Evolutionary conservation across 1,284 basidiomycete species (phyloP).

Genomic region (Volvariella volvacea): DNA sequence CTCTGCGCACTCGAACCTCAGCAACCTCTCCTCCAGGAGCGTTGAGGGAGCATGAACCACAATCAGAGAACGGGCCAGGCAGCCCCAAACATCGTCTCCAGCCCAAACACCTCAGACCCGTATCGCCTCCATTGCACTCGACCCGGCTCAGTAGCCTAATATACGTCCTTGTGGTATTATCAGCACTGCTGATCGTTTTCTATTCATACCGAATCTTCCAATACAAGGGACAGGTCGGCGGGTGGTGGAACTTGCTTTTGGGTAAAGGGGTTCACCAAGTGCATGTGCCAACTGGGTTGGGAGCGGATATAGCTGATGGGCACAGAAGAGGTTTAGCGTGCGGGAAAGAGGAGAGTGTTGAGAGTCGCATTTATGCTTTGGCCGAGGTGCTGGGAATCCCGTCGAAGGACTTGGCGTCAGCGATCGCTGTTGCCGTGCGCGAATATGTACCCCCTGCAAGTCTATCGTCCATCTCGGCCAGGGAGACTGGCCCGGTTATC

Average conservation of each 20-base stretch:
- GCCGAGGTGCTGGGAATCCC: conserved; percentile 57
- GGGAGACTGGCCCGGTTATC: conserved; percentile 36
- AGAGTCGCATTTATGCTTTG: conserved; percentile 49
- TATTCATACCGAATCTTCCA: conserved; percentile 44
- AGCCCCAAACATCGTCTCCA: too few relatives aligned
- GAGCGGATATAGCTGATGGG: conserved; percentile 3
- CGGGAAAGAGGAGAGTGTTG: conserved; percentile 29
- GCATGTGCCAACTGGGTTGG: conserved; percentile 11
- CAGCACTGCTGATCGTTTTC: conserved; percentile 36
- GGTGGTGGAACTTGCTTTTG: conserved; percentile 52
- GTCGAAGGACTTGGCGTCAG: conserved; percentile 50
- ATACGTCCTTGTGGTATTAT: conserved; percentile 39
- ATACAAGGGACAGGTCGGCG: conserved; percentile 47
- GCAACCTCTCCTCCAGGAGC: too few relatives aligned
- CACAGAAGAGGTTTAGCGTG: conserved; percentile 7
- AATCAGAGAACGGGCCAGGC: too few relatives aligned
- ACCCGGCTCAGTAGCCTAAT: conserved; percentile 36
- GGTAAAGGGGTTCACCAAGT: conserved; percentile 24
- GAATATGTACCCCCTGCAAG: conserved; percentile 52
- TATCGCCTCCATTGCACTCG: conserved; percentile 28
- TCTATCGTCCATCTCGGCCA: conserved; percentile 43
- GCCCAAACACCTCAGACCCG: conserved; percentile 14
- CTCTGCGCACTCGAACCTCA: too few relatives aligned
- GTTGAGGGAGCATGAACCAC: too few relatives aligned
- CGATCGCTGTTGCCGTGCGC: conserved; percentile 50